These are phyloP conservation scores for Zea mays DNA, from an alignment of 176 grass and related monocot genomes.

Conservation along the genomic window Zm-B73-REFERENCE-NAM-5.0 NC_050103.1:8717501-8718000, in stretches of 20 bases:
- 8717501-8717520: constrained; percentile 35
- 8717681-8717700: constrained; percentile 62
- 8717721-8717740: constrained; percentile 71
- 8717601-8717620: constrained; percentile 65
- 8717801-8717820: constrained; percentile 65
- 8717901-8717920: constrained; percentile 57
- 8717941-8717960: constrained; percentile 50
- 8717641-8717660: constrained; percentile 49
- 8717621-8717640: constrained; percentile 58
- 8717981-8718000: constrained; percentile 57
- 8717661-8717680: constrained; percentile 58
- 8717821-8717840: constrained; percentile 67
- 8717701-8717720: constrained; percentile 55
- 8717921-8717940: constrained; percentile 60
- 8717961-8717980: constrained; percentile 48
- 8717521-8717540: constrained; percentile 53
- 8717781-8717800: constrained; percentile 41
- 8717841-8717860: constrained; percentile 46
- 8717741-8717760: constrained; percentile 73
- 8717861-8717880: constrained; percentile 42
- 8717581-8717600: constrained; percentile 52
- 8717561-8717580: constrained; percentile 19
- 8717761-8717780: constrained; percentile 59
- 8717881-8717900: constrained; percentile 56
- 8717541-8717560: constrained; percentile 43